A percentile compares a stretch with the other conserved stretches of the same genome.
phyloP scores from a whole-genome alignment of 257 asterid species.

The Rubia yunnanensis region DNA sequence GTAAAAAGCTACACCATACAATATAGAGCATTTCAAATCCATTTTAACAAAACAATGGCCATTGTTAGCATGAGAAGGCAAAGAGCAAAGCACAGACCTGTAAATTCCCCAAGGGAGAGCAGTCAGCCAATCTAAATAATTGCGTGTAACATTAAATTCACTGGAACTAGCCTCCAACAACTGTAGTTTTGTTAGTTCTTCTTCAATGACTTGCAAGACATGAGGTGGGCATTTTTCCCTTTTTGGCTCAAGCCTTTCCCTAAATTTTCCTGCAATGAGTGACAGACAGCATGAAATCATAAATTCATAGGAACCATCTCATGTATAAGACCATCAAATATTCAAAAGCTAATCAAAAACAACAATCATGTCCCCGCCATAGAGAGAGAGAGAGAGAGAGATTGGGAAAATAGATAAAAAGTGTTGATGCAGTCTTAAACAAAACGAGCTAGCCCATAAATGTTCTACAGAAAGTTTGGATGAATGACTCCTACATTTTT shows the following conservation, averaged over 20 bases:
- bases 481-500: not conserved
- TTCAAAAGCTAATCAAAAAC: too few relatives aligned
- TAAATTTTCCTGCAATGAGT: constrained; percentile 61
- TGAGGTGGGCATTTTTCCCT: constrained; percentile 89
- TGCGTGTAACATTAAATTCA: constrained; percentile 96
- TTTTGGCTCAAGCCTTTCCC: constrained; percentile 90
- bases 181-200: constrained; percentile 83
- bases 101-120: constrained; percentile 98
- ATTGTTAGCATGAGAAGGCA: not conserved
- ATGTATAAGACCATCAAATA: not conserved
- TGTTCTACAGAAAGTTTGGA: not conserved
- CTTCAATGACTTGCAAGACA: constrained; percentile 96
- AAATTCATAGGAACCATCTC: not conserved
- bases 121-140: constrained; percentile 99
- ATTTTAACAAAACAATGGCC: not conserved
- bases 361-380: not conserved
- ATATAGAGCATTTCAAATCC: not conserved
- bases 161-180: constrained; percentile 98
- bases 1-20: not conserved
- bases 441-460: not conserved
- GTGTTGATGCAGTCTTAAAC: not conserved
- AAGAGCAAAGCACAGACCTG: constrained; percentile 43
- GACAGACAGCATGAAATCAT: not conserved
- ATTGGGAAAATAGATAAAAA: not conserved
- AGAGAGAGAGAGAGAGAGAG: not conserved